Base-by-base conservation (phyloP, 1,284 basidiomycete genomes). In the Melampsora allii-populina region DNA sequence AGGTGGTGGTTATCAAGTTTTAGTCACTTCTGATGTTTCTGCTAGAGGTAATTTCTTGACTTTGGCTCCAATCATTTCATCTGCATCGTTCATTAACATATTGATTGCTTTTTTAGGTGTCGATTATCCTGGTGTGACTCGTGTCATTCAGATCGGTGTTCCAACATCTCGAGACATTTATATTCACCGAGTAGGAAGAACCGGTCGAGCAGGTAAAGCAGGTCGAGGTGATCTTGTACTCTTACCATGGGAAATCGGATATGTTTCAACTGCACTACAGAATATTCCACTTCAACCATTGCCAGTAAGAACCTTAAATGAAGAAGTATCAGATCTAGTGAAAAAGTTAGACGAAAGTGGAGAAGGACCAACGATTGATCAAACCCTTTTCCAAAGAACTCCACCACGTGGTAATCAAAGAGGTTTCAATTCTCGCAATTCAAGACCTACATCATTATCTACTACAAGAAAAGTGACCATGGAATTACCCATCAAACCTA, bases 101-200 rank as follows among this genome's bases (percentile, higher is more conserved):
- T 3, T 10, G 2, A 29, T 42, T 10, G 45, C 36, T 27, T 27
- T 39, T n/a, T 24, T 31, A 73, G 69, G 83, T 56, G 83, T 84
- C 65, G 83, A 84, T 78, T 84, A 83, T 87, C 19, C 86, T 84
- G 88, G 88, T 29, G 92, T 96, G 27, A 94, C 93, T 0, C 88
- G 94, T 33, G 91, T 98, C 71, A 92, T 98, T 78, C 95, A 98
- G 82, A 84, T 98, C 71, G 92, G 95, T 75, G 84, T 91, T 4
- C 93, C 95, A 0, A 81, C 83, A 6, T 85, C 82, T 5, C 81
- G 86, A 10, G 90, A 94, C 61, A 87, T 90, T 79, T 98, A 98
- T 82, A 85, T 95, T 66, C 94, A 97, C 80, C 90, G 95, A 76
- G 88, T 98, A 63, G 93, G 94, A 1, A 86, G 94, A 76, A 96